Evolutionary conservation across 305 asterid species (phyloP).

Genomic region (Fraxinus xanthoxyloides): DNA sequence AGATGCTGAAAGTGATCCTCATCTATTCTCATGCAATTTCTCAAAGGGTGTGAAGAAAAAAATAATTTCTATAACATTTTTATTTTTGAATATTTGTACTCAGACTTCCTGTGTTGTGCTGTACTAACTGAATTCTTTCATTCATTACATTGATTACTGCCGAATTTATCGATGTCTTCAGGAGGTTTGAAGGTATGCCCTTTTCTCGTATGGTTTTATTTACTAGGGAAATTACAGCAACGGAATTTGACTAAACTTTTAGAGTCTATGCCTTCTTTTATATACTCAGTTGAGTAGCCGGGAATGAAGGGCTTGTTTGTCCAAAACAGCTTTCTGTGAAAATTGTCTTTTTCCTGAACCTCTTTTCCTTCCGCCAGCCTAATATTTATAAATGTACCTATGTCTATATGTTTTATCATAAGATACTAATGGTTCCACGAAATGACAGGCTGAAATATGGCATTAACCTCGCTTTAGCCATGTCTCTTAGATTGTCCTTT

Average conservation of each 20-base stretch:
- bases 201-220: constrained; percentile 13
- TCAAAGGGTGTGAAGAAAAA: constrained; percentile 56
- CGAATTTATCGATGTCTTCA: constrained; percentile 47
- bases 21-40: constrained; percentile 73
- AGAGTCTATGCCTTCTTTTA: not conserved
- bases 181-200: constrained; percentile 81
- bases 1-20: constrained; percentile 91
- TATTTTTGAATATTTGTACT: not conserved
- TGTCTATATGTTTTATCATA: not conserved
- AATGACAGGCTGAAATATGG: not conserved
- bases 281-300: not conserved
- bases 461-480: not conserved
- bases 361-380: not conserved
- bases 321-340: not conserved
- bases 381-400: not conserved
- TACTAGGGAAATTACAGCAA: constrained; percentile 10
- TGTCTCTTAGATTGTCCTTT: constrained; percentile 5
- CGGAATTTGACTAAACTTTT: constrained; percentile 7
- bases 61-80: constrained; percentile 4
- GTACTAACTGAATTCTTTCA: constrained; percentile 44
- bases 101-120: constrained; percentile 16
- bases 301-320: not conserved
- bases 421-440: not conserved
- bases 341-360: not conserved
- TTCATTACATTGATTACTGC: constrained; percentile 24